Percentiles rank a stretch among this genome's conserved stretches.
phyloP scores from a whole-genome alignment of 305 asterid genomes.

The Rubia balearica region DNA sequence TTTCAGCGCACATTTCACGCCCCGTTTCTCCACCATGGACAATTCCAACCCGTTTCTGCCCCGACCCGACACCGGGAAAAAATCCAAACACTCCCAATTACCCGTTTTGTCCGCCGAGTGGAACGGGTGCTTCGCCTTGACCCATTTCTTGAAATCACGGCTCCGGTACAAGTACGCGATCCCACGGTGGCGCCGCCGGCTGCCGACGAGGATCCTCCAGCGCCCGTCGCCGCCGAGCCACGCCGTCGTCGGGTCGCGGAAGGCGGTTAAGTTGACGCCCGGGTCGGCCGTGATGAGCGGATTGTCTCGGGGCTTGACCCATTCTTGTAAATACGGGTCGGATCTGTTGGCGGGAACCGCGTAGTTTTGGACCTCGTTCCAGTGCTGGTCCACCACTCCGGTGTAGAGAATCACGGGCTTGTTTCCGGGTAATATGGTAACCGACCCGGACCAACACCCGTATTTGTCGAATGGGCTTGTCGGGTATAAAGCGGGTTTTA shows the following conservation, averaged over 20 bases:
- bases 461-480: conserved; percentile 29
- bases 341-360: conserved; percentile 30
- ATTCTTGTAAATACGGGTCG: conserved; percentile 30
- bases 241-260: conserved; percentile 42
- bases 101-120: conserved; percentile 25
- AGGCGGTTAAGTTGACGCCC: conserved; percentile 20
- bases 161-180: conserved; percentile 27
- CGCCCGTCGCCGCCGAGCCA: conserved; percentile 32
- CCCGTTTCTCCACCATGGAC: neutral
- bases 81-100: conserved; percentile 40
- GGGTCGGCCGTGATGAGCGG: conserved; percentile 22
- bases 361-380: conserved; percentile 38
- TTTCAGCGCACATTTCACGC: conserved; percentile 24
- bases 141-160: conserved; percentile 27
- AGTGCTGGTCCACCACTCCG: conserved; percentile 22
- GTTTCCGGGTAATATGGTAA: conserved; percentile 33
- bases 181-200: conserved; percentile 21
- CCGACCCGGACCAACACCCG: conserved; percentile 48
- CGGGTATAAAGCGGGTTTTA: conserved; percentile 30
- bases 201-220: conserved; percentile 29
- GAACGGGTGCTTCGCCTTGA: conserved; percentile 24
- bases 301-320: conserved; percentile 39
- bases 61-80: conserved; percentile 22
- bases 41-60: conserved; percentile 25
- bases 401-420: conserved; percentile 38